Conservation (phyloP, 208 protist species). For the Trypanosoma scelopori region DNA sequence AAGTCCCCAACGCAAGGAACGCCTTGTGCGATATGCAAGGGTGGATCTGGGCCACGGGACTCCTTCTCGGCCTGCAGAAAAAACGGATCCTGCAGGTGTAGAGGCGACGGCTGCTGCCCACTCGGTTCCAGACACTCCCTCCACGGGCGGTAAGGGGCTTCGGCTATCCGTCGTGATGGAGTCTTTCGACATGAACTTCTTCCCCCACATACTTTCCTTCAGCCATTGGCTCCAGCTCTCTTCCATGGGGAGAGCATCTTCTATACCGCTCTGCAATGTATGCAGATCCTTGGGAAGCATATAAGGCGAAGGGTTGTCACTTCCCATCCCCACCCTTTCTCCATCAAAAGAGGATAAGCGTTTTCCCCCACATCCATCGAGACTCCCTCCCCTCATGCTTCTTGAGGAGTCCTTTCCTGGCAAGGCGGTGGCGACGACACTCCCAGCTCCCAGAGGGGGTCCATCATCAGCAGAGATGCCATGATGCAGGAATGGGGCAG, state of each 20-base stretch:
- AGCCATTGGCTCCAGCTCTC: conserved; percentile 5
- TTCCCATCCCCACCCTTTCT: too few relatives aligned
- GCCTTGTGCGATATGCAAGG: conserved; percentile 5
- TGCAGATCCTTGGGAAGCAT: conserved; percentile 4
- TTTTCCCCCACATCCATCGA: neutral
- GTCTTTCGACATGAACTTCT: neutral
- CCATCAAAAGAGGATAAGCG: neutral
- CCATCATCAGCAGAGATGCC: neutral
- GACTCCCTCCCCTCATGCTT: neutral
- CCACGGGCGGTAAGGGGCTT: neutral
- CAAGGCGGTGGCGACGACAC: neutral
- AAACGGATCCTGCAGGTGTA: neutral
- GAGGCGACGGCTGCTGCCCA: neutral
- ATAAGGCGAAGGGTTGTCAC: neutral
- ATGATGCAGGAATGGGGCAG: neutral
- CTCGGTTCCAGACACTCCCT: neutral
- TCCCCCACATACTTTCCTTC: conserved; percentile 16
- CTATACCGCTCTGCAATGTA: neutral
- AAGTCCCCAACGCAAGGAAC: conserved; percentile 14
- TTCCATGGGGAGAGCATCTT: neutral
- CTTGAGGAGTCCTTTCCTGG: neutral
- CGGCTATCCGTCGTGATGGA: neutral
- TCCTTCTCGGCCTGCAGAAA: neutral
- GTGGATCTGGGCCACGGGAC: neutral
- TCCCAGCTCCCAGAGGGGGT: neutral